Conservation (phyloP, 176 grass and related monocot genomes). For the Cenchrus fungigraminus region DNA sequence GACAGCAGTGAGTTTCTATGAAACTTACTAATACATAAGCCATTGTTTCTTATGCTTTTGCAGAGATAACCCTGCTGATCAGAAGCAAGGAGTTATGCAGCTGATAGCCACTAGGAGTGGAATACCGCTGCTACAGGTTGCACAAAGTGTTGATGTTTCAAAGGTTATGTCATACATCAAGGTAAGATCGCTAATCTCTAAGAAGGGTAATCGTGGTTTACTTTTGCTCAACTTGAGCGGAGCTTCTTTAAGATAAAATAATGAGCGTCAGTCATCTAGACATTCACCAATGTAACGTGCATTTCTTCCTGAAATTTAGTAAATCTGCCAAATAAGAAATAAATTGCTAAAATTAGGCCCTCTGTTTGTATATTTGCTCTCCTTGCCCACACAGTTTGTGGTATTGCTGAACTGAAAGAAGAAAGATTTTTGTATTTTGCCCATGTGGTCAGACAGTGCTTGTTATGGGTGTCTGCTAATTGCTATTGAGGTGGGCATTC, state of each 20-base stretch:
- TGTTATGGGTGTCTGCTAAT: neutral
- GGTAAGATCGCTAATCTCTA: slow-evolving; percentile 37
- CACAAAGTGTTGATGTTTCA: slow-evolving; percentile 37
- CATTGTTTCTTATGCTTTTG: slow-evolving; percentile 31
- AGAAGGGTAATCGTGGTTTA: neutral
- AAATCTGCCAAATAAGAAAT: neutral
- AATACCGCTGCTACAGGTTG: neutral
- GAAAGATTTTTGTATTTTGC: neutral
- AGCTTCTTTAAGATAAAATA: neutral
- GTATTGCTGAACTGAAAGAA: slow-evolving; percentile 11
- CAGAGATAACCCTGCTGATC: slow-evolving; percentile 40
- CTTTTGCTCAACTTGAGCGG: neutral
- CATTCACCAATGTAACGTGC: neutral
- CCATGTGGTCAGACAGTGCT: neutral
- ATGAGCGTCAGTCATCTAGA: neutral
- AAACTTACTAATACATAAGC: neutral
- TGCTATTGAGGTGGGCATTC: neutral
- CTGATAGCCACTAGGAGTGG: slow-evolving; percentile 4
- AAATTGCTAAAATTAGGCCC: neutral
- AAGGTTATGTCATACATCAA: slow-evolving; percentile 67
- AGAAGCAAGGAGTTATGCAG: slow-evolving; percentile 42
- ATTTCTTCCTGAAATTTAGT: slow-evolving; percentile 1
- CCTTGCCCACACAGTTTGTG: neutral
- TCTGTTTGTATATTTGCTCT: neutral
- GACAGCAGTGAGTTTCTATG: neutral